Percentiles rank a stretch among this genome's conserved stretches.
phyloP scores from a whole-genome alignment of 768 basidiomycete genomes.

The Auricularia heimuer region DNA sequence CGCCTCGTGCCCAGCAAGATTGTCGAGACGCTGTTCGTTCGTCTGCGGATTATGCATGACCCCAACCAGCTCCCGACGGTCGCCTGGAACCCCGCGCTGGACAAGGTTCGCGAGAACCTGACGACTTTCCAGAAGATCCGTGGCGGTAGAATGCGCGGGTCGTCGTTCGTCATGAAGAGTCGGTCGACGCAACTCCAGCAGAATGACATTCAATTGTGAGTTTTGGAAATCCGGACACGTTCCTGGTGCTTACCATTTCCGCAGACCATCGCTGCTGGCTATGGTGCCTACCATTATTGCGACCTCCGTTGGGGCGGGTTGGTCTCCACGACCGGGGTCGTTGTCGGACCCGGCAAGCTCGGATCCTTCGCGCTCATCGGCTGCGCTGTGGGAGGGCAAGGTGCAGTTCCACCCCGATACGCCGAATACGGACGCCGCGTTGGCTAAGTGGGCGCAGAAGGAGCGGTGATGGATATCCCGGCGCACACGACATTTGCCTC shows the following conservation, averaged over 20 bases:
- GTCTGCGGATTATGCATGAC: conserved; percentile 49
- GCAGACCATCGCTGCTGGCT: conserved; percentile 57
- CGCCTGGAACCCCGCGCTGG: conserved; percentile 72
- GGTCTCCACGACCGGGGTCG: conserved; percentile 43
- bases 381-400: conserved; percentile 77
- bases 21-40: conserved; percentile 53
- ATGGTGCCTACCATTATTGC: conserved; percentile 71
- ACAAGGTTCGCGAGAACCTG: conserved; percentile 79
- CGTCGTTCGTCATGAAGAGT: conserved; percentile 77
- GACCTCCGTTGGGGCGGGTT: conserved; percentile 61
- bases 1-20: conserved; percentile 75
- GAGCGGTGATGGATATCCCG: neutral
- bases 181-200: conserved; percentile 43
- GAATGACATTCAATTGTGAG: neutral
- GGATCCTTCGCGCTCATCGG: conserved; percentile 73
- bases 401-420: conserved; percentile 86
- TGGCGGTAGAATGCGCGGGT: conserved; percentile 80
- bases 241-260: conserved; percentile 9
- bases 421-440: conserved; percentile 44
- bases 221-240: neutral
- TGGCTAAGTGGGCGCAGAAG: conserved; percentile 7
- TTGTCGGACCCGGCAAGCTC: conserved; percentile 65
- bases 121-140: conserved; percentile 71
- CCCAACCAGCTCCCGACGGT: conserved; percentile 56
- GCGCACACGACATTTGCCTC: neutral